Conservation (phyloP, 495 filamentous ascomycete genomes). For the Lepraria neglecta region DNA sequence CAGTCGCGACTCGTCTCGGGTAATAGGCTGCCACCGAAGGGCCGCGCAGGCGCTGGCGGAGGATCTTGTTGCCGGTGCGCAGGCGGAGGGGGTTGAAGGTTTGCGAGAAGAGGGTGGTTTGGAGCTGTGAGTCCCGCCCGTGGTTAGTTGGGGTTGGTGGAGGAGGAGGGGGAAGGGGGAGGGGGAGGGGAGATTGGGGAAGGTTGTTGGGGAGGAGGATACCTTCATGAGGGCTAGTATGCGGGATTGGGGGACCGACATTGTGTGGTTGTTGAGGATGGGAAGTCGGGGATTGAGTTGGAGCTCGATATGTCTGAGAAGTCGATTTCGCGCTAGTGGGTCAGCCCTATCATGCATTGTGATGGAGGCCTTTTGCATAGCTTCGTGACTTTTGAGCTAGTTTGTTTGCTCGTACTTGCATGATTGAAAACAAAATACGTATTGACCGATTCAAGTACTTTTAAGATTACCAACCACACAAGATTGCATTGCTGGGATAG, state of each 20-base stretch:
- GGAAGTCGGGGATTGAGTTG: background rate
- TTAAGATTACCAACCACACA: no score
- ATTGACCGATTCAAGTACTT: no score
- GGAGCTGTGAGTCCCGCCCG: conserved; percentile 47
- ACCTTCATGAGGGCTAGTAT: conserved; percentile 76
- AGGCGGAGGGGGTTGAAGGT: conserved; percentile 80
- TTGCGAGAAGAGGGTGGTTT: conserved; percentile 83
- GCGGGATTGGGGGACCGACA: conserved; percentile 67
- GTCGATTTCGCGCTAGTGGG: background rate
- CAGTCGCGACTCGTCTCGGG: conserved; percentile 62
- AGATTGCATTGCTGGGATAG: no score
- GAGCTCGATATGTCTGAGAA: background rate
- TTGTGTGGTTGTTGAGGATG: conserved; percentile 28
- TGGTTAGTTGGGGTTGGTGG: background rate
- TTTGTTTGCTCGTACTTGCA: no score
- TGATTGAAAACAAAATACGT: no score
- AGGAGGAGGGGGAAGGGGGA: background rate
- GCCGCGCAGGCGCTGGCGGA: conserved; percentile 77
- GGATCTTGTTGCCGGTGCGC: conserved; percentile 79
- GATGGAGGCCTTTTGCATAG: background rate
- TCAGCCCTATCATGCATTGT: background rate
- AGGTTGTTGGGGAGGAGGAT: conserved; percentile 18
- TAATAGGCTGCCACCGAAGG: conserved; percentile 79
- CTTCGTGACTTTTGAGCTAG: no score
- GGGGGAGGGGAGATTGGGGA: background rate